Conservation (phyloP, 1,284 basidiomycete species). For the Athelia psychrophila region DNA sequence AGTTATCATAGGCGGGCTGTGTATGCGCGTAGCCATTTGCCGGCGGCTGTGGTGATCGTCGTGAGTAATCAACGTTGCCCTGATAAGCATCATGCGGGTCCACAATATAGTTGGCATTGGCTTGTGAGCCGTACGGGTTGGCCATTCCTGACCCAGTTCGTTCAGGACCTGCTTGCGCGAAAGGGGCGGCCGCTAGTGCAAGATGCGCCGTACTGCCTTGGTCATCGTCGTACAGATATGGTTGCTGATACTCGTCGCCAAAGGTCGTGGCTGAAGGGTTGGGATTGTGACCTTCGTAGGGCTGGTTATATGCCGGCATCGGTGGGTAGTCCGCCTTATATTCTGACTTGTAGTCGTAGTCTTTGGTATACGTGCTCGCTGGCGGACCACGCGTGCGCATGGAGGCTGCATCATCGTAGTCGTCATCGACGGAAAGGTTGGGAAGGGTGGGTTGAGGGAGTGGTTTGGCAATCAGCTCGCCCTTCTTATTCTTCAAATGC, state of each 20-base stretch:
- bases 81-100: slow-evolving; percentile 53
- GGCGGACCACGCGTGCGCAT: slow-evolving; percentile 54
- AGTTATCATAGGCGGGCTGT: slow-evolving; percentile 10
- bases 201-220: slow-evolving; percentile 61
- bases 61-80: slow-evolving; percentile 25
- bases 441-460: slow-evolving; percentile 95
- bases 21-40: neutral
- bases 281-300: slow-evolving; percentile 50
- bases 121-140: slow-evolving; percentile 16
- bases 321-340: slow-evolving; percentile 58
- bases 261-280: slow-evolving; percentile 55
- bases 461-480: slow-evolving; percentile 78
- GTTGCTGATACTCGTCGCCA: slow-evolving; percentile 44
- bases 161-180: slow-evolving; percentile 37
- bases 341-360: slow-evolving; percentile 51
- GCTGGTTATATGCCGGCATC: slow-evolving; percentile 68
- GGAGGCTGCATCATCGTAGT: slow-evolving; percentile 60
- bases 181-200: slow-evolving; percentile 50
- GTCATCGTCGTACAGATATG: slow-evolving; percentile 57
- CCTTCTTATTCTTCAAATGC: slow-evolving; percentile 92
- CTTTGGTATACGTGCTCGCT: slow-evolving; percentile 52
- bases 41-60: slow-evolving; percentile 8
- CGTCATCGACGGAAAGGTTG: slow-evolving; percentile 85
- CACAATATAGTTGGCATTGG: slow-evolving; percentile 26
- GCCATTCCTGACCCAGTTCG: slow-evolving; percentile 14